Conservation (phyloP, 345 rosid species). For the Acer saccharum region DNA sequence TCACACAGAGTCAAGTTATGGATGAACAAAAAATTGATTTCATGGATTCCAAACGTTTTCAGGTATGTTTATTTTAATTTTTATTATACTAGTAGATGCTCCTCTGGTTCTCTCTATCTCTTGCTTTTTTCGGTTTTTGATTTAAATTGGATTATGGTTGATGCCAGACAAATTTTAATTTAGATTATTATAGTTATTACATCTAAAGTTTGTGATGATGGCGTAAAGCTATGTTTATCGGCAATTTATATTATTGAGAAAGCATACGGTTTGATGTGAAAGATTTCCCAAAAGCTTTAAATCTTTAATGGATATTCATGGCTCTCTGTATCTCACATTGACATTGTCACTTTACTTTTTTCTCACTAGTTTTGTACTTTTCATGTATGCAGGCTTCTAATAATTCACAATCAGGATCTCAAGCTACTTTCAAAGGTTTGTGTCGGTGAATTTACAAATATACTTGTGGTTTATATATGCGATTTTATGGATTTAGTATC, state of each 20-base stretch:
- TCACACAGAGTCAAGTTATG: no score
- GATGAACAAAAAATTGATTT: no score
- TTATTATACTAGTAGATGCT: no score
- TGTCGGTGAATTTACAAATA: neutral
- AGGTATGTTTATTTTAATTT: no score
- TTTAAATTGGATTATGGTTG: neutral
- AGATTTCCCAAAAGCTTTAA: neutral
- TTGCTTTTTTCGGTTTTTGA: neutral
- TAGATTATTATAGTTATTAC: neutral
- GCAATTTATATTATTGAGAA: neutral
- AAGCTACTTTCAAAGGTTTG: constrained; percentile 67
- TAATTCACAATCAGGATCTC: constrained; percentile 48
- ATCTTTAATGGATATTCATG: neutral
- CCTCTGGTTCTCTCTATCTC: neutral
- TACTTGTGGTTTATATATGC: neutral
- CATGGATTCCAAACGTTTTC: no score
- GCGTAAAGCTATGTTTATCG: neutral
- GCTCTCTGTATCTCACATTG: neutral
- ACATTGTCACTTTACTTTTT: neutral
- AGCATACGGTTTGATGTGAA: neutral
- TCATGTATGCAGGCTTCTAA: constrained; percentile 51
- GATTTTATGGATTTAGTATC: no score
- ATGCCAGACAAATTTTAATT: no score
- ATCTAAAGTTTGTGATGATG: neutral
- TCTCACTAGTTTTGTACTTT: neutral